A percentile compares a stretch with the other conserved stretches of the same genome.
These are phyloP conservation scores for Paracamarosporium sp. DNA, from an alignment of 2,329 filamentous ascomycete species.

Conservation along the genomic window DNA sequence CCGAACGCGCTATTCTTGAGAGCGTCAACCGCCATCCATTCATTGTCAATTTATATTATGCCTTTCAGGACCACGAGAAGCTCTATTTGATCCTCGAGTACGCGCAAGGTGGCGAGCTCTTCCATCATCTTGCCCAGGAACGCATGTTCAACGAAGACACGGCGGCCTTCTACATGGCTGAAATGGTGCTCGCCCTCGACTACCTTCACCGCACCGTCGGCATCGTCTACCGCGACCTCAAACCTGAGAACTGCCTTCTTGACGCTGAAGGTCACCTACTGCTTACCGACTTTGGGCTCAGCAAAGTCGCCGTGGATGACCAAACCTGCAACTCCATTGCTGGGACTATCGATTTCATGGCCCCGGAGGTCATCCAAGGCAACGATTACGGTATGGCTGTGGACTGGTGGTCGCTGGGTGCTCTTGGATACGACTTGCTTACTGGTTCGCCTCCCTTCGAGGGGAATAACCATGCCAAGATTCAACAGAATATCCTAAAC, in stretches of 20 bases:
- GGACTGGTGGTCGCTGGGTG: conserved; percentile 98
- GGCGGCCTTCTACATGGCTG: conserved; percentile 97
- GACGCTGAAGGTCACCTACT: conserved; percentile 91
- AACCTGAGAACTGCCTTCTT: conserved; percentile 96
- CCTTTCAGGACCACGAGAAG: conserved; percentile 97
- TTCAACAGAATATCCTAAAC: conserved; percentile 94
- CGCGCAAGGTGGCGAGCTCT: conserved; percentile 94
- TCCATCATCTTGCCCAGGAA: conserved; percentile 91
- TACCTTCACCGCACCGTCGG: conserved; percentile 92
- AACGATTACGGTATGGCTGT: conserved; percentile 92
- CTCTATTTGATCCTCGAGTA: conserved; percentile 98
- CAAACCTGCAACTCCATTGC: conserved; percentile 86
- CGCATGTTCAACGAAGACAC: conserved; percentile 93
- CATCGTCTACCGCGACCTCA: conserved; percentile 95
- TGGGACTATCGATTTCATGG: conserved; percentile 98
- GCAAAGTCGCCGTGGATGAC: conserved; percentile 87
- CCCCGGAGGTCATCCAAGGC: conserved; percentile 88
- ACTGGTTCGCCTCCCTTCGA: conserved; percentile 92
- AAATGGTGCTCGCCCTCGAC: conserved; percentile 93
- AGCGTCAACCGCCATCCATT: conserved; percentile 96
- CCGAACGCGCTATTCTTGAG: conserved; percentile 92
- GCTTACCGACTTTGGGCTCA: conserved; percentile 94
- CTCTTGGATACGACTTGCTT: conserved; percentile 88
- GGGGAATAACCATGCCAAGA: conserved; percentile 90
- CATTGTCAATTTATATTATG: conserved; percentile 97